These are phyloP conservation scores for Capsaspora owczarzaki DNA, from an alignment of 78 protist species.

Conservation along the genomic window DNA sequence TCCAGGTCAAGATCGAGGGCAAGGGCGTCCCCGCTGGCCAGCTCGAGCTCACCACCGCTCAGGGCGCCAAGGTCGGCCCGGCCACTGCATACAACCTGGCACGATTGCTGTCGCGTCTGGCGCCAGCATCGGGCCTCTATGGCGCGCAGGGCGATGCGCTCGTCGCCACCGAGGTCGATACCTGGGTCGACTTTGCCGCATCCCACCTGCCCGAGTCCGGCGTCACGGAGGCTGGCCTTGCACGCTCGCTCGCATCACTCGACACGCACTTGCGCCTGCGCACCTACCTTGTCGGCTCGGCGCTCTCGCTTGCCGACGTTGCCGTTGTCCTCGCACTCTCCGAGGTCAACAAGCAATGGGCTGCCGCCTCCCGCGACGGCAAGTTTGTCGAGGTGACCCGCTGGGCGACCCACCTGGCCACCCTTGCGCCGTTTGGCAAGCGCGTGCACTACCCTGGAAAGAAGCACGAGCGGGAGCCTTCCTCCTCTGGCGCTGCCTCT, in stretches of 20 bases:
- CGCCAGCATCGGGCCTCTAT: too few species aligned
- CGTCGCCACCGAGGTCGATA: not conserved
- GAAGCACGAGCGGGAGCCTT: not conserved
- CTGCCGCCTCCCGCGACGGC: not conserved
- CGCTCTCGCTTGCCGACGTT: slow-evolving; percentile 2
- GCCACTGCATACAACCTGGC: too few species aligned
- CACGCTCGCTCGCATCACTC: not conserved
- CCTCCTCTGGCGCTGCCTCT: not conserved
- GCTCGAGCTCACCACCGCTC: too few species aligned
- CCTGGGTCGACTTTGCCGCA: not conserved
- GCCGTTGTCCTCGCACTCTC: not conserved
- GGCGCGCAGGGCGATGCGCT: too few species aligned
- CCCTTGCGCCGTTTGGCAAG: not conserved
- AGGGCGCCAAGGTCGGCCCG: too few species aligned
- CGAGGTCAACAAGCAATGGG: not conserved
- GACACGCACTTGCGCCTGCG: not conserved
- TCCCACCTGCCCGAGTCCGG: too few species aligned
- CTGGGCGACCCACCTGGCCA: not conserved
- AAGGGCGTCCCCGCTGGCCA: too few species aligned
- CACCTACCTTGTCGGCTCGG: not conserved
- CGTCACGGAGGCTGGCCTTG: too few species aligned
- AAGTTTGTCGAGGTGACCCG: not conserved
- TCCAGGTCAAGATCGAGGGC: too few species aligned
- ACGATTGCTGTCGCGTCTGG: too few species aligned
- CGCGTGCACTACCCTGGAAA: not conserved